Conservation (phyloP, 805 yeast genomes). For the Spathaspora passalidarum region DNA sequence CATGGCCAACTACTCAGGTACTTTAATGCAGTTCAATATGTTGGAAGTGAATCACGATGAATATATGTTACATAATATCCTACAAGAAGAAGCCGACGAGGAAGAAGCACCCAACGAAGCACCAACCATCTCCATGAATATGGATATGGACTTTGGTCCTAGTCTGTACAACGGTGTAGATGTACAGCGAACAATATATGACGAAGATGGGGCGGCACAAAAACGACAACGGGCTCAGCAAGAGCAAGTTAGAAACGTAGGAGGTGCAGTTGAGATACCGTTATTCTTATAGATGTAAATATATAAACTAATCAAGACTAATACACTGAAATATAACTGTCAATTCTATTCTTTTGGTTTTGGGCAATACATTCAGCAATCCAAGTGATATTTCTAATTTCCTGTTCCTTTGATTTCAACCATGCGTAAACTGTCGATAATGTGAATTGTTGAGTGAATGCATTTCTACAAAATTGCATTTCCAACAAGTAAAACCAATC, state of each 20-base stretch:
- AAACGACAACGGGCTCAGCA: slow-evolving; percentile 3
- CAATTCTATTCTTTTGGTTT: slow-evolving; percentile 91
- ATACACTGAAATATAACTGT: slow-evolving; percentile 85
- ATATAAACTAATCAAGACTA: slow-evolving; percentile 25
- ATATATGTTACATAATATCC: slow-evolving; percentile 4
- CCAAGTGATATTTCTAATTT: slow-evolving; percentile 97
- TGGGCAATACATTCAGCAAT: slow-evolving; percentile 99
- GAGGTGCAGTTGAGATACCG: slow-evolving; percentile 46
- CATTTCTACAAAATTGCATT: slow-evolving; percentile 87
- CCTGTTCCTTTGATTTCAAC: slow-evolving; percentile 95
- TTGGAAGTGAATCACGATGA: slow-evolving; percentile 21
- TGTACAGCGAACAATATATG: slow-evolving; percentile 2
- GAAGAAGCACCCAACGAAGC: not conserved
- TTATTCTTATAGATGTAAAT: slow-evolving; percentile 28
- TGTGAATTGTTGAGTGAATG: slow-evolving; percentile 95
- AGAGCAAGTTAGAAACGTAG: slow-evolving; percentile 28
- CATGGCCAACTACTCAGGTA: slow-evolving; percentile 30
- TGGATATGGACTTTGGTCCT: not conserved
- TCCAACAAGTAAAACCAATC: slow-evolving; percentile 92
- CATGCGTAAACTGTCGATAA: slow-evolving; percentile 92
- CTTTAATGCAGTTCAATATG: slow-evolving; percentile 39
- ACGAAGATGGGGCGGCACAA: not conserved
- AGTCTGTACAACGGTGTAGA: slow-evolving; percentile 2
- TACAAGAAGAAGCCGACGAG: slow-evolving; percentile 7
- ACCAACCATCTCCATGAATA: not conserved